These are phyloP conservation scores for Elsinoe australis DNA, from an alignment of 2,329 filamentous ascomycete species.

Conservation along the genomic window DNA sequence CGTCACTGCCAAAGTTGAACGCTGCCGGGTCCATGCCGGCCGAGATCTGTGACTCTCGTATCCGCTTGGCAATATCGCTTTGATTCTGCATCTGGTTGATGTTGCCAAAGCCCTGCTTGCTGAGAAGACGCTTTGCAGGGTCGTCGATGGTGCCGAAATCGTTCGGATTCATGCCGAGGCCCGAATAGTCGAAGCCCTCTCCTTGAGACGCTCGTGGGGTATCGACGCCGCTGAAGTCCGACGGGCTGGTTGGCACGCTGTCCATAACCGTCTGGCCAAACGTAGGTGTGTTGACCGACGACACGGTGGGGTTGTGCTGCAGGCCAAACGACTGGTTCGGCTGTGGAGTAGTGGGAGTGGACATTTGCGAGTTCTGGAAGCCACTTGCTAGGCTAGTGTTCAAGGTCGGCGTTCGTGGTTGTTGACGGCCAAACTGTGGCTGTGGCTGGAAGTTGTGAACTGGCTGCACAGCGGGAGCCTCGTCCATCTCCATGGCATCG, in stretches of 20 bases:
- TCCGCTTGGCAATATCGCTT: conserved; percentile 62
- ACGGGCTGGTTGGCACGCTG: conserved; percentile 33
- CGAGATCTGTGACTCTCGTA: conserved; percentile 57
- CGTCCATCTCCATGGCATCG: conserved; percentile 96
- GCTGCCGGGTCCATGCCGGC: conserved; percentile 44
- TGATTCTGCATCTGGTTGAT: conserved; percentile 65
- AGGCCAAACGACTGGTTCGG: conserved; percentile 60
- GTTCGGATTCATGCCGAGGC: conserved; percentile 55
- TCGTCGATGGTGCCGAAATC: conserved; percentile 66
- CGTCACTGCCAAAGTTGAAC: conserved; percentile 57
- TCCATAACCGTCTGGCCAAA: conserved; percentile 71
- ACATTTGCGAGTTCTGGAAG: conserved; percentile 63
- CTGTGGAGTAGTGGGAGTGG: conserved; percentile 78
- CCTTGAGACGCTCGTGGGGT: conserved; percentile 32
- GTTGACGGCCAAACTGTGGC: conserved; percentile 48
- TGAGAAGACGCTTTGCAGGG: conserved; percentile 87
- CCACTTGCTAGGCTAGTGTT: conserved; percentile 73
- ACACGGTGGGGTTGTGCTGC: conserved; percentile 91
- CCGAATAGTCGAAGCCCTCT: conserved; percentile 32
- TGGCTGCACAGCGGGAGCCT: conserved; percentile 47
- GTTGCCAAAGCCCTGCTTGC: conserved; percentile 51
- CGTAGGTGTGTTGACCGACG: conserved; percentile 91
- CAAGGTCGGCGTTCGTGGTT: conserved; percentile 57
- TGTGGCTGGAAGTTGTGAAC: conserved; percentile 39
- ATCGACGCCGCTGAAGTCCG: conserved; percentile 32